Conservation (phyloP, 2,329 filamentous ascomycete genomes). For the Sporothrix schenckii region DNA sequence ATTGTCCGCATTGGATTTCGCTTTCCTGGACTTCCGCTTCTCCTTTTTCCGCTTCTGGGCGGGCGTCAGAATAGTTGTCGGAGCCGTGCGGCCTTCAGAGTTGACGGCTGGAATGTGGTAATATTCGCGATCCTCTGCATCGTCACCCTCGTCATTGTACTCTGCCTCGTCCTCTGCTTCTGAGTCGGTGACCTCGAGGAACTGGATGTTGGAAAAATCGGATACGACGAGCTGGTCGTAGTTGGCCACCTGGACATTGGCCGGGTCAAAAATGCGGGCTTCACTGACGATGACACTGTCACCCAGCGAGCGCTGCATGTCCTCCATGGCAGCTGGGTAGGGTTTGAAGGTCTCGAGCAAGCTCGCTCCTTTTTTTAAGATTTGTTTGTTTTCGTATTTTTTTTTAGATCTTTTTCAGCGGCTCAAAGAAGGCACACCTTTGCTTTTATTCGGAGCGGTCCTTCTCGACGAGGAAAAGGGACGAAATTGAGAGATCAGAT, state of each 20-base stretch:
- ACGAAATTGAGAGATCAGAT: neutral
- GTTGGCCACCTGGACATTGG: constrained; percentile 48
- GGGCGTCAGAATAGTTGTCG: constrained; percentile 3
- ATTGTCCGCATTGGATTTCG: constrained; percentile 4
- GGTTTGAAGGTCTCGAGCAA: neutral
- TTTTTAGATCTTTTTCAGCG: constrained; percentile 36
- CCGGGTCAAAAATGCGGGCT: constrained; percentile 47
- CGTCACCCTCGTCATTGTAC: constrained; percentile 36
- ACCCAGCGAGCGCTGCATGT: constrained; percentile 42
- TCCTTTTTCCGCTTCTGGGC: constrained; percentile 24
- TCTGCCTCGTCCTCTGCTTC: constrained; percentile 45
- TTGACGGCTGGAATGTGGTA: neutral
- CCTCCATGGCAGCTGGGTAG: constrained; percentile 45
- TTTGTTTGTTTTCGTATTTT: constrained; percentile 39
- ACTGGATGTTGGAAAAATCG: constrained; percentile 51
- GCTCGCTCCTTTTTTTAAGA: constrained; percentile 28
- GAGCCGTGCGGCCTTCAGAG: neutral
- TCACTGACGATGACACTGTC: constrained; percentile 47
- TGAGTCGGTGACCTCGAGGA: constrained; percentile 46
- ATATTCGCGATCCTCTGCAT: neutral
- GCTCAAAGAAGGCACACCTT: constrained; percentile 2
- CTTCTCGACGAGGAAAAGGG: neutral
- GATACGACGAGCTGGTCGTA: constrained; percentile 47
- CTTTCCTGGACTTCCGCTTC: constrained; percentile 26
- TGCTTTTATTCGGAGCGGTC: constrained; percentile 10